These are phyloP conservation scores for Sonneratia caseolaris DNA, from an alignment of 345 rosid genomes.

Conservation along the genomic window DNA sequence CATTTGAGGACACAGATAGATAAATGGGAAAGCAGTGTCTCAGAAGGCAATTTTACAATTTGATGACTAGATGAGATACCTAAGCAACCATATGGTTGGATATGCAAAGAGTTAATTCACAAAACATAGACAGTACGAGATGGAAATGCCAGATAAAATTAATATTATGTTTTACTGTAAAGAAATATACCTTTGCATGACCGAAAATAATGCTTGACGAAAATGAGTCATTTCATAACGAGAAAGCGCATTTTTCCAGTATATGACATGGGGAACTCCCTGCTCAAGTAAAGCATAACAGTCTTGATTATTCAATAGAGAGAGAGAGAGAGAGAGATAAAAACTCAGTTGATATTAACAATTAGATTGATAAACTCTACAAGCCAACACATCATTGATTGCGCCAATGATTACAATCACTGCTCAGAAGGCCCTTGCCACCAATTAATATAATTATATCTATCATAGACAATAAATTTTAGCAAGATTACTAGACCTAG, in stretches of 20 bases:
- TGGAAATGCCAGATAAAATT: not conserved
- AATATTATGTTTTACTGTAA: not conserved
- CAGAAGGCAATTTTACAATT: not conserved
- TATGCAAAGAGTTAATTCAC: not conserved
- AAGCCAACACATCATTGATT: not conserved
- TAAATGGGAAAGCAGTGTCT: not conserved
- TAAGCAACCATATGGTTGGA: not conserved
- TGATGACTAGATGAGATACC: not conserved
- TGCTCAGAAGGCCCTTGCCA: not conserved
- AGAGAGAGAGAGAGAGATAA: not conserved
- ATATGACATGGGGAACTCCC: constrained; percentile 86
- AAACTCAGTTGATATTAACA: not conserved
- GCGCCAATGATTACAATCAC: not conserved
- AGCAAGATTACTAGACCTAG: not conserved
- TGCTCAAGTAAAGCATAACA: constrained; percentile 21
- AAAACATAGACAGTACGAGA: not conserved
- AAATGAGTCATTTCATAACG: constrained; percentile 71
- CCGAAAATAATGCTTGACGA: constrained; percentile 71
- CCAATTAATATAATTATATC: not conserved
- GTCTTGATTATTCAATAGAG: not conserved
- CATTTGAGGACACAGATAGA: not conserved
- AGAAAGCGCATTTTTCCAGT: constrained; percentile 60
- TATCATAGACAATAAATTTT: not conserved
- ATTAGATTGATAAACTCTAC: not conserved
- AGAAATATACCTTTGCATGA: constrained; percentile 58